These are phyloP conservation scores for Tolypocladium paradoxum DNA, from an alignment of 2,329 filamentous ascomycete genomes.

Conservation along the genomic window DNA sequence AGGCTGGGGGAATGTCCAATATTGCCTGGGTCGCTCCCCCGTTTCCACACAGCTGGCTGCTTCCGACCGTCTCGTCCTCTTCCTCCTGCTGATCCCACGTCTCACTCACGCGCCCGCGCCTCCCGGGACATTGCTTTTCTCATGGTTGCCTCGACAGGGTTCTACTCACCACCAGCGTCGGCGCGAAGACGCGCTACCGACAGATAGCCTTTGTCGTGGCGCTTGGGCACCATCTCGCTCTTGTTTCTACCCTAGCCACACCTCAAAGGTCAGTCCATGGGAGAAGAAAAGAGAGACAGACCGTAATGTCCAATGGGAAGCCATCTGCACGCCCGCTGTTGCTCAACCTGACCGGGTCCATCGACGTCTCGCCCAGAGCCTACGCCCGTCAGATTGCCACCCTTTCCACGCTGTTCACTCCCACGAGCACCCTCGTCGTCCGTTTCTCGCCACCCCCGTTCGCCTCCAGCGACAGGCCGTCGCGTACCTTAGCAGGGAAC, in stretches of 20 bases:
- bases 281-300: conserved; percentile 4
- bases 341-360: conserved; percentile 1
- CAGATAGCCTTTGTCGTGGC: conserved; percentile 1
- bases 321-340: not conserved
- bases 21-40: not conserved
- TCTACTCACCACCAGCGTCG: conserved; percentile 1
- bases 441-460: not conserved
- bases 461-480: not conserved
- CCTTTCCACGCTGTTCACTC: not conserved
- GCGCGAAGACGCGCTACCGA: conserved; percentile 2
- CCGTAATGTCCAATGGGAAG: conserved; percentile 3
- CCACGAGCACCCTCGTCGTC: not conserved
- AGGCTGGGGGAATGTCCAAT: not conserved
- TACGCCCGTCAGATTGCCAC: conserved; percentile 1
- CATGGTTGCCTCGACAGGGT: conserved; percentile 3
- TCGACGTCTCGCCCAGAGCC: not conserved
- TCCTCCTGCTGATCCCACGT: conserved; percentile 2
- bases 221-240: conserved; percentile 2
- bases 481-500: not conserved
- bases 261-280: conserved; percentile 2
- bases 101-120: conserved; percentile 1
- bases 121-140: conserved; percentile 4
- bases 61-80: conserved; percentile 1
- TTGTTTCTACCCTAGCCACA: conserved; percentile 4
- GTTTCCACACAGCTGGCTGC: conserved; percentile 1